These are phyloP conservation scores for Agapanthus africanus DNA, from an alignment of 106 monocot genomes.

Conservation along the genomic window DNA sequence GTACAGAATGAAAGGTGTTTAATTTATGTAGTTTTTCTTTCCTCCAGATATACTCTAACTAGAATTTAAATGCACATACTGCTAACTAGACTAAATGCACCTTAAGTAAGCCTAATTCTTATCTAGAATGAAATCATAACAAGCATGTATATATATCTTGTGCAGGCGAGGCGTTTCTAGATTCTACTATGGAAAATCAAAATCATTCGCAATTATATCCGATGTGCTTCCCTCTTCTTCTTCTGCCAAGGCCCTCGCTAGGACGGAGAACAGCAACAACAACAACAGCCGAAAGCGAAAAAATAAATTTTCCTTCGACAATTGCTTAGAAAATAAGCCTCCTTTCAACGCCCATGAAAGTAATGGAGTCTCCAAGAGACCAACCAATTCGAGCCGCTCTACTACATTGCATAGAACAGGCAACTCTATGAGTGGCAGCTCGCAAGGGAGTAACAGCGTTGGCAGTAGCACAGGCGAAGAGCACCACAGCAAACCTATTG, in stretches of 20 bases:
- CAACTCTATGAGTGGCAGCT: neutral
- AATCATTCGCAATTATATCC: constrained; percentile 36
- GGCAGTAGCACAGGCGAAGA: neutral
- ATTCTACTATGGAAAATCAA: constrained; percentile 54
- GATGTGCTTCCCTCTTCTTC: constrained; percentile 24
- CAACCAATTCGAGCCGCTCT: constrained; percentile 7
- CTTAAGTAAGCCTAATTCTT: too few species aligned
- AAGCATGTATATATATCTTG: too few species aligned
- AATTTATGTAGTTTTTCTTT: too few species aligned
- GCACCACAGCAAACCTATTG: neutral
- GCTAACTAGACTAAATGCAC: too few species aligned
- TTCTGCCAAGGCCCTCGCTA: constrained; percentile 30
- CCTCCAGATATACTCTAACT: too few species aligned
- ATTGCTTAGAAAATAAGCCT: constrained; percentile 13
- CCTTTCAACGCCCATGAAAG: neutral
- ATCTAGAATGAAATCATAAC: too few species aligned
- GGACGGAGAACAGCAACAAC: constrained; percentile 24
- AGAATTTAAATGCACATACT: too few species aligned
- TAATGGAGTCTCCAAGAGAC: constrained; percentile 22
- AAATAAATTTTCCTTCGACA: constrained; percentile 27
- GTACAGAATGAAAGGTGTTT: too few species aligned
- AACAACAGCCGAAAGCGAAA: constrained; percentile 49
- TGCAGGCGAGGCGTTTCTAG: constrained; percentile 42
- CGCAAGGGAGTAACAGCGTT: constrained; percentile 9
- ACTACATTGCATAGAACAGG: neutral